Evolutionary conservation across 768 basidiomycete species (phyloP).

Genomic region (Lentinus tigrinus): DNA sequence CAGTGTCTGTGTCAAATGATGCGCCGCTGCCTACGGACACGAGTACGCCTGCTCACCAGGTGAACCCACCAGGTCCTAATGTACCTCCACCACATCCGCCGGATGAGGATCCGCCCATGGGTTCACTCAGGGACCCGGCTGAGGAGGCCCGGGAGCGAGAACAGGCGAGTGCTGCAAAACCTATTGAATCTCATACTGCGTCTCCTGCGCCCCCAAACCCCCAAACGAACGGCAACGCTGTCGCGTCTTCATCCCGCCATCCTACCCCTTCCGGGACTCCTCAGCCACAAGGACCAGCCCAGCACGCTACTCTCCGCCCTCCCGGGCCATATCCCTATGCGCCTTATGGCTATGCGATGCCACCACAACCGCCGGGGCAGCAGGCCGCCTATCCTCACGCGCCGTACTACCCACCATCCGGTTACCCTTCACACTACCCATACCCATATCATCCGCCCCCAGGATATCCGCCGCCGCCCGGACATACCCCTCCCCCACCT

Average conservation of each 20-base stretch:
- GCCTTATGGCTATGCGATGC: constrained; percentile 48
- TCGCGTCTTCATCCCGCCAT: background rate
- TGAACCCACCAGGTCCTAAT: constrained; percentile 14
- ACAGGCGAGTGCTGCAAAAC: constrained; percentile 1
- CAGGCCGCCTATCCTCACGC: constrained; percentile 64
- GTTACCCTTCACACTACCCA: constrained; percentile 43
- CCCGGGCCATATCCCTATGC: constrained; percentile 46
- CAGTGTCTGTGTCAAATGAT: constrained; percentile 10
- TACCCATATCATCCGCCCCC: constrained; percentile 30
- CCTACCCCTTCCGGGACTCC: constrained; percentile 16
- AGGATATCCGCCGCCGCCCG: constrained; percentile 32
- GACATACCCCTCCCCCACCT: constrained; percentile 26
- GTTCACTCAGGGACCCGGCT: constrained; percentile 20
- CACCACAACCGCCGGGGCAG: constrained; percentile 20
- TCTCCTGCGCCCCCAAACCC: constrained; percentile 3
- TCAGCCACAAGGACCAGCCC: constrained; percentile 7
- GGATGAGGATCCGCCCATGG: constrained; percentile 22
- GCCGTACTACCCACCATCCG: constrained; percentile 59
- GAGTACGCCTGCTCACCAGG: constrained; percentile 22
- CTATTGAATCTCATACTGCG: background rate
- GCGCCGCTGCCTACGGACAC: constrained; percentile 9
- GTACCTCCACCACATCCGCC: background rate
- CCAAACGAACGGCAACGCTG: background rate
- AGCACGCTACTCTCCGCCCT: constrained; percentile 17
- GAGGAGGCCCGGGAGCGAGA: constrained; percentile 1